Evolutionary conservation across 2,329 filamentous ascomycete genomes (phyloP).

Genomic region (Paracoccidioides lutzii): DNA sequence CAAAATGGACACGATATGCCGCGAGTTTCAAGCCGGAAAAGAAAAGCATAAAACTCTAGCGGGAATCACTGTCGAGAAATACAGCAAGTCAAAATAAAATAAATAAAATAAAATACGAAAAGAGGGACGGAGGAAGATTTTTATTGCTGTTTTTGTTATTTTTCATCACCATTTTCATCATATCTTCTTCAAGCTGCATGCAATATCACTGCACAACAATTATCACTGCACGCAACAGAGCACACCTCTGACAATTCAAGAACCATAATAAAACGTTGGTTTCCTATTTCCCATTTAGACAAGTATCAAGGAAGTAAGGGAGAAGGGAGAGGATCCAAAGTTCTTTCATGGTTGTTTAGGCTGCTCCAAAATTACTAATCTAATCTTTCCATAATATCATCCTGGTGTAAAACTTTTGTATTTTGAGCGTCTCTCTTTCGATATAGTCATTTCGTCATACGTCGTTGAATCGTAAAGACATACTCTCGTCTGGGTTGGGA

Average conservation of each 20-base stretch:
- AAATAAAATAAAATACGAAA: neutral
- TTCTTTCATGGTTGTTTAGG: constrained; percentile 20
- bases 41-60: neutral
- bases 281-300: neutral
- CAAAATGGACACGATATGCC: constrained; percentile 6
- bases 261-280: neutral
- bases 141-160: neutral
- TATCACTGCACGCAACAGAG: neutral
- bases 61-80: constrained; percentile 9
- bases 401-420: constrained; percentile 22
- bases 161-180: neutral
- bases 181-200: neutral
- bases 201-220: neutral
- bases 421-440: constrained; percentile 19
- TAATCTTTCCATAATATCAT: constrained; percentile 25
- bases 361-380: constrained; percentile 29
- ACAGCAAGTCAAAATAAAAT: no score
- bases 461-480: constrained; percentile 37
- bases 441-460: constrained; percentile 33
- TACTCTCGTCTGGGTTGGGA: constrained; percentile 16
- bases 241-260: neutral
- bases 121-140: neutral
- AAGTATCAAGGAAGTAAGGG: neutral
- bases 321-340: neutral
- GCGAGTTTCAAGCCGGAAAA: neutral